These are phyloP conservation scores for Nicotiana tomentosiformis DNA, from an alignment of 257 asterid genomes.

Conservation along the genomic window DNA sequence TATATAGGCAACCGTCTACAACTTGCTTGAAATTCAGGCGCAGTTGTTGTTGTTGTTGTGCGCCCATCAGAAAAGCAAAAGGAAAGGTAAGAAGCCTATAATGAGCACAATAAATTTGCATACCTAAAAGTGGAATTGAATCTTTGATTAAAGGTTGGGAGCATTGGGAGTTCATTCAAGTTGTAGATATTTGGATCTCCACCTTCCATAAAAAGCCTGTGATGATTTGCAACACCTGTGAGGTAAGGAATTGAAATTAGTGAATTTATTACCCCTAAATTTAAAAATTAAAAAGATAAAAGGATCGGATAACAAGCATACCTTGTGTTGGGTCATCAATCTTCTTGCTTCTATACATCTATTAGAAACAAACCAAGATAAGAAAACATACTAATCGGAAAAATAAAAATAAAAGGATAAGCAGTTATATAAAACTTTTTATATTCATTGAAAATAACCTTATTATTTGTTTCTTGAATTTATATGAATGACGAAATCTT, in stretches of 20 bases:
- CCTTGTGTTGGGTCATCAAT: slow-evolving; percentile 57
- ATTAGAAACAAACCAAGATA: slow-evolving; percentile 10
- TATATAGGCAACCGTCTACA: neutral
- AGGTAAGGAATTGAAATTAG: neutral
- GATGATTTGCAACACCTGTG: slow-evolving; percentile 38
- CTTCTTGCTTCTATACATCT: slow-evolving; percentile 88
- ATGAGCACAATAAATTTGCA: neutral
- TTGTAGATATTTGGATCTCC: slow-evolving; percentile 53
- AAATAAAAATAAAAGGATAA: neutral
- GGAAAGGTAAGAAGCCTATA: no score
- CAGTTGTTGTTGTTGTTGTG: no score
- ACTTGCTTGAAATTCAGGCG: neutral
- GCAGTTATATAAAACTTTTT: neutral
- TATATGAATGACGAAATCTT: neutral
- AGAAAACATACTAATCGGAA: neutral
- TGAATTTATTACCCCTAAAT: slow-evolving; percentile 22
- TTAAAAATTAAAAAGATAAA: no score
- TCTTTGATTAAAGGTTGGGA: slow-evolving; percentile 15
- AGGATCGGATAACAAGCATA: neutral
- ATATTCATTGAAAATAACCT: neutral
- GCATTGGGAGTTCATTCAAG: slow-evolving; percentile 55
- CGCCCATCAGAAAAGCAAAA: no score
- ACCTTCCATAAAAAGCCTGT: slow-evolving; percentile 43
- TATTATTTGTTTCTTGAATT: neutral
- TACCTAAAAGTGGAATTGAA: slow-evolving; percentile 42